Percentiles rank a stretch among this genome's conserved stretches.
phyloP scores from a whole-genome alignment of 2,329 filamentous ascomycete genomes.

The Fusarium foetens region DNA sequence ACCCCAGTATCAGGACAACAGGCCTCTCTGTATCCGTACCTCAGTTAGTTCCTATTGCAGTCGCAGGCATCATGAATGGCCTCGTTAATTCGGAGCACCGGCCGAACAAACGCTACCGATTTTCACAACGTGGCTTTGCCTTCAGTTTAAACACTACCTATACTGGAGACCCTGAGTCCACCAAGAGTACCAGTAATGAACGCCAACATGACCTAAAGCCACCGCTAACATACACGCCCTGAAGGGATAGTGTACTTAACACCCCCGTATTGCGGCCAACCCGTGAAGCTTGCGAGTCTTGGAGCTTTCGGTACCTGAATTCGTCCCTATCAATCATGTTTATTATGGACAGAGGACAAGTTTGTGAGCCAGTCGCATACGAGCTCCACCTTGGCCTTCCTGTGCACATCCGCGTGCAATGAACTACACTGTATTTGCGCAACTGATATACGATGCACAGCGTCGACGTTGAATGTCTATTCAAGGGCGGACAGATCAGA shows the following conservation, averaged over 20 bases:
- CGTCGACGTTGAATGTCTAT: conserved; percentile 11
- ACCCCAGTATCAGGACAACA: conserved; percentile 31
- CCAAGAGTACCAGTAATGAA: conserved; percentile 22
- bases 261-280: conserved; percentile 10
- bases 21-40: conserved; percentile 2
- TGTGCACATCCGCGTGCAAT: conserved; percentile 19
- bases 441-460: conserved; percentile 25
- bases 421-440: conserved; percentile 13
- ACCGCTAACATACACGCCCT: conserved; percentile 18
- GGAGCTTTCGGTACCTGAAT: conserved; percentile 23
- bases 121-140: conserved; percentile 16
- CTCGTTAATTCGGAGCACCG: conserved; percentile 25
- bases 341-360: conserved; percentile 1
- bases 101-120: conserved; percentile 17
- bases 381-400: conserved; percentile 5
- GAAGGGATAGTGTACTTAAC: conserved; percentile 12
- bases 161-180: conserved; percentile 25
- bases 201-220: conserved; percentile 10
- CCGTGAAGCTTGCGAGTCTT: conserved; percentile 19
- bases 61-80: conserved; percentile 11
- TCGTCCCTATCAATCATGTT: background rate
- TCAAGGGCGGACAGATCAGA: conserved; percentile 12
- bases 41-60: conserved; percentile 1
- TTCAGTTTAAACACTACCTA: background rate
- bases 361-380: background rate